phyloP scores from a whole-genome alignment of 2,329 filamentous ascomycete genomes.

The Hymenotorrendiella dingleyae region DNA sequence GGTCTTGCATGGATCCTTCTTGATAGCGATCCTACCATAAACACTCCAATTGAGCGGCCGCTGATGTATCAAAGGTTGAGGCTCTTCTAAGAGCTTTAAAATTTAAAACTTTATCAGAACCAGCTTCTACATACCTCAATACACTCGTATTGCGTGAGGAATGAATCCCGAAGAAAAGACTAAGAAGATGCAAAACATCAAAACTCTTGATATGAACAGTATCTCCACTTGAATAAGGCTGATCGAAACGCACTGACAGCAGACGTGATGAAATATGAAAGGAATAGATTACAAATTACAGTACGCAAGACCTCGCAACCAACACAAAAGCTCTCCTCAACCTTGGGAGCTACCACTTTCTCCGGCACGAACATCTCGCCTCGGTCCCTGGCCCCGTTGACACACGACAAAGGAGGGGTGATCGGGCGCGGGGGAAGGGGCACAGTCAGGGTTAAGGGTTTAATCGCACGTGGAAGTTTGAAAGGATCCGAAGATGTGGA shows the following conservation, averaged over 20 bases:
- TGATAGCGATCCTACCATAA: constrained; percentile 5
- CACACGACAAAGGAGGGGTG: constrained; percentile 4
- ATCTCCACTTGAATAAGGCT: not conserved
- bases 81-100: not conserved
- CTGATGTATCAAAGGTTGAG: not conserved
- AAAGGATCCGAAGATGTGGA: not conserved
- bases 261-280: not conserved
- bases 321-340: no score
- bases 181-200: not conserved
- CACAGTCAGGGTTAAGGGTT: no score
- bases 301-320: not conserved
- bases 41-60: not conserved
- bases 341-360: no score
- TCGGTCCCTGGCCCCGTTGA: no score
- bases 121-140: not conserved
- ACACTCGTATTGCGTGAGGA: not conserved
- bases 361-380: not conserved
- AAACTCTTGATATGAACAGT: not conserved
- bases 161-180: not conserved
- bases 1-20: constrained; percentile 10
- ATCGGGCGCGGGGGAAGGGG: constrained; percentile 2
- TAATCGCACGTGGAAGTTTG: constrained; percentile 3
- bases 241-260: not conserved
- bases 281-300: not conserved
- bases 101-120: not conserved